These are phyloP conservation scores for Lophiotrema nucula DNA, from an alignment of 495 filamentous ascomycete species.

Conservation along the genomic window DNA sequence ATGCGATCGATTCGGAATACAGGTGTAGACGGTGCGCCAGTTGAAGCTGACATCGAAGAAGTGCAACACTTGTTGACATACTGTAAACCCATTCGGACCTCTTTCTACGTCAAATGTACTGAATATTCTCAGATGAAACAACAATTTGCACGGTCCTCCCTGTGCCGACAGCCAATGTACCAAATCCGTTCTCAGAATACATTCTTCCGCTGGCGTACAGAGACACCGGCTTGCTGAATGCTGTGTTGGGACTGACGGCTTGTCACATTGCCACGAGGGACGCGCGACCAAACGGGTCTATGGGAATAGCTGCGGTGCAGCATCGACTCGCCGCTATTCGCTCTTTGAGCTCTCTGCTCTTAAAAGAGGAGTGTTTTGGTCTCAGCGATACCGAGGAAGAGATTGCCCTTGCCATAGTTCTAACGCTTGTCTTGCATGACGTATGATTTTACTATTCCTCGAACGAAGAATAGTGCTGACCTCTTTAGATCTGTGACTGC, in stretches of 20 bases:
- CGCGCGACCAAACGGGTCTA: background rate
- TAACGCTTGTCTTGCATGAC: slow-evolving; percentile 3
- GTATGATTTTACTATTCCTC: background rate
- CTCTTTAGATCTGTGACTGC: slow-evolving; percentile 2
- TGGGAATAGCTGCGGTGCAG: background rate
- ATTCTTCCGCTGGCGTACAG: background rate
- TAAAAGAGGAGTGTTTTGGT: background rate
- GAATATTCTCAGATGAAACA: background rate
- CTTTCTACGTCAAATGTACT: too few relatives aligned
- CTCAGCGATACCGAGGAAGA: slow-evolving; percentile 5
- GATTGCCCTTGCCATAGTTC: slow-evolving; percentile 1
- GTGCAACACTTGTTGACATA: background rate
- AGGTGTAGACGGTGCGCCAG: background rate
- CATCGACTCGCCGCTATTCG: slow-evolving; percentile 4
- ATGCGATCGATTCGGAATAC: background rate
- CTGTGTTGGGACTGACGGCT: slow-evolving; percentile 3
- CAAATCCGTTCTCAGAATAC: background rate
- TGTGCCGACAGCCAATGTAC: background rate
- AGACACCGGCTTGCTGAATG: background rate
- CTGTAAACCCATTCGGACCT: too few relatives aligned
- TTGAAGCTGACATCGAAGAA: background rate
- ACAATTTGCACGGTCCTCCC: background rate
- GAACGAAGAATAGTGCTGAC: background rate
- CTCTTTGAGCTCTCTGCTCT: background rate
- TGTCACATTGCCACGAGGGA: background rate